Evolutionary conservation across 805 yeast genomes (phyloP), one percentile per base, ranked within the genome.

Genomic region (Candida caryicola): DNA sequence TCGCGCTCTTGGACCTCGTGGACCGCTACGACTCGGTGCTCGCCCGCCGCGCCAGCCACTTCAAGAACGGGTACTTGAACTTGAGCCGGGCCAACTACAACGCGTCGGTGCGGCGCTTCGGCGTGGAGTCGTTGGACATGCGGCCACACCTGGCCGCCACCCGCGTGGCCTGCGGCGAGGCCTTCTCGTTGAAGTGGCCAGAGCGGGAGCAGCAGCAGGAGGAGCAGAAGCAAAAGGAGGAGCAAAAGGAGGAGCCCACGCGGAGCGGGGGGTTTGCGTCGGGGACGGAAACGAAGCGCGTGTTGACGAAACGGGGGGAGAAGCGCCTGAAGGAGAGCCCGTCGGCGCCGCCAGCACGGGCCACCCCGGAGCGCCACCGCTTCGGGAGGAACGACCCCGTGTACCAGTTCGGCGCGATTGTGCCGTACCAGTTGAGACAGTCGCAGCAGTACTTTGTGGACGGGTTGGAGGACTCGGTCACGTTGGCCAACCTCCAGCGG

Each of bases 71-170:
- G 4, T 69, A 52, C 44, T 49, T 72, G 3, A 59, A 61, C 30
- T 53, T 75, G 23, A 68, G 78, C 31, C 46, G 76, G 42, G 79
- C 79, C 7, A 73, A 69, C 41, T 74, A 63, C 47, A 52, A 59
- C 27, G 39, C 50, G 4, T 26, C 45, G n/a, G 49, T 51, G 5
- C 55, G 54, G 36, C 43, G 49, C 14, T 76, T 50, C 41, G 77
- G 79, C 2, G 39, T 49, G 17, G 73, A 66, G 25, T 52, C 60
- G 21, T 70, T 67, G 50, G 81, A 76, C 45, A 34, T 52, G 46
- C 46, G 72, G 27, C 54, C 55, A 6, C 50, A 62, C 35, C 31
- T 40, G 2, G 61, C 70, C 4, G 44, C 55, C n/a, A 50, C 55
- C 21, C 34, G 39, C 4, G 51, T 61, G 21, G 37, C 31, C 4